These are phyloP conservation scores for Saturnispora sanitii DNA, from an alignment of 805 yeast species.

Conservation along the genomic window DNA sequence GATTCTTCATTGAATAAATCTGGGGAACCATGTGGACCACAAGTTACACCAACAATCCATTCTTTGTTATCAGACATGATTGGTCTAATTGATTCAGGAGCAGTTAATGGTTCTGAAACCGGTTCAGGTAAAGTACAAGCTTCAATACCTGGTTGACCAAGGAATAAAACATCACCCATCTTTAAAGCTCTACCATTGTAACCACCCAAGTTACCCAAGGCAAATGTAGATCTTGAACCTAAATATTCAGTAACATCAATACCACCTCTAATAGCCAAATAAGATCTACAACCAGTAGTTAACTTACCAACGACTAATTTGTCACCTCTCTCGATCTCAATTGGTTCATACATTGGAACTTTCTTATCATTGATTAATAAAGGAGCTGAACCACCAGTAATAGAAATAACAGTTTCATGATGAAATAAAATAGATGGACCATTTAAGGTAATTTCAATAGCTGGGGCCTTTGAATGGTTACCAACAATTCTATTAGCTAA, in stretches of 20 bases:
- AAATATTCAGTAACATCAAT: constrained; percentile 88
- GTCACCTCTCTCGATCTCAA: constrained; percentile 64
- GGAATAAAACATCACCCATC: constrained; percentile 82
- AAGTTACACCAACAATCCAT: constrained; percentile 88
- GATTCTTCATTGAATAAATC: constrained; percentile 80
- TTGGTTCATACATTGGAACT: constrained; percentile 62
- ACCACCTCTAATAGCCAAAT: constrained; percentile 86
- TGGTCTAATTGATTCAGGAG: constrained; percentile 52
- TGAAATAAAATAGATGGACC: constrained; percentile 89
- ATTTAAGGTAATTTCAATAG: constrained; percentile 75
- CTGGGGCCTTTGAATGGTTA: constrained; percentile 73
- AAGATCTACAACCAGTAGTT: constrained; percentile 76
- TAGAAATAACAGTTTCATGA: constrained; percentile 62
- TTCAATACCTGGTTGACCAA: constrained; percentile 66
- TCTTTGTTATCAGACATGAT: constrained; percentile 34
- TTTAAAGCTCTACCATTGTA: constrained; percentile 86
- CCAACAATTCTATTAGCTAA: constrained; percentile 88
- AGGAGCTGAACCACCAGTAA: constrained; percentile 69
- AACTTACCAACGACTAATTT: constrained; percentile 74
- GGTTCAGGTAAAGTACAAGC: constrained; percentile 69
- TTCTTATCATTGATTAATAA: constrained; percentile 54
- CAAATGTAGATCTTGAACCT: constrained; percentile 95
- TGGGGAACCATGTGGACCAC: constrained; percentile 98
- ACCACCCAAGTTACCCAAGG: constrained; percentile 89
- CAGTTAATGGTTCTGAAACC: constrained; percentile 46